Evolutionary conservation across 2,329 filamentous ascomycete species (phyloP), one percentile per base, ranked within the genome.

Genomic region (Ophiosphaerella narmari): DNA sequence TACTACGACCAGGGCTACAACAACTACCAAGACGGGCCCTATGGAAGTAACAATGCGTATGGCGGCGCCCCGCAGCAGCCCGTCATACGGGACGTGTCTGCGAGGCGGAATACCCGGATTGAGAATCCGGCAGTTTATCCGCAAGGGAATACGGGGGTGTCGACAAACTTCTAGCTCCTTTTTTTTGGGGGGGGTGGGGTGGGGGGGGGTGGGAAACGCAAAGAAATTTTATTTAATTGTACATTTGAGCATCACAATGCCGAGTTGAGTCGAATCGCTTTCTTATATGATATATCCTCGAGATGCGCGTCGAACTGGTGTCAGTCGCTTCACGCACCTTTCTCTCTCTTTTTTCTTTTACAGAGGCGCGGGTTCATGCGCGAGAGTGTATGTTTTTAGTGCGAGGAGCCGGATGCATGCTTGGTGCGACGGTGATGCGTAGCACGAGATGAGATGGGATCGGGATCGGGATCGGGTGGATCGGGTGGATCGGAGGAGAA

Each of bases 61-160:
- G 77, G 75, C 35, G 76, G 75, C 34, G 76, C 72, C 26, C 86
- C 62, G 24, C 72, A 78, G 49, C 87, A 89, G 66, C 91, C 94
- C 1, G 84, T 99, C 44, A 97, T 99, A 58, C 86, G 92, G 48
- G 94, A 99, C 72, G 94, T 97, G 59, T 88, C 89, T 57, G 94
- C 94, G 24, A 82, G 94, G 62, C 85, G 94, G 59, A 97, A 97
- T 77, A 97, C 94, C 11, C 86, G 92, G 55, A 97, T 99, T 67
- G 92, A 97, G 77, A 96, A 88, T 70, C 88, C 91, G 2, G 85
- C 89, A 38, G 89, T 94, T 55, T 95, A 90, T 66, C 92, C 93
- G 69, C 91, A 96, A 78, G 86, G 84, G 31, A 96, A 90, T 65
- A 90, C 90, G 34, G 94, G 94, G 51, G 97, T 99, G 66, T 90